Evolutionary conservation across 768 basidiomycete species (phyloP).

Genomic region (Hygrophorus russula): DNA sequence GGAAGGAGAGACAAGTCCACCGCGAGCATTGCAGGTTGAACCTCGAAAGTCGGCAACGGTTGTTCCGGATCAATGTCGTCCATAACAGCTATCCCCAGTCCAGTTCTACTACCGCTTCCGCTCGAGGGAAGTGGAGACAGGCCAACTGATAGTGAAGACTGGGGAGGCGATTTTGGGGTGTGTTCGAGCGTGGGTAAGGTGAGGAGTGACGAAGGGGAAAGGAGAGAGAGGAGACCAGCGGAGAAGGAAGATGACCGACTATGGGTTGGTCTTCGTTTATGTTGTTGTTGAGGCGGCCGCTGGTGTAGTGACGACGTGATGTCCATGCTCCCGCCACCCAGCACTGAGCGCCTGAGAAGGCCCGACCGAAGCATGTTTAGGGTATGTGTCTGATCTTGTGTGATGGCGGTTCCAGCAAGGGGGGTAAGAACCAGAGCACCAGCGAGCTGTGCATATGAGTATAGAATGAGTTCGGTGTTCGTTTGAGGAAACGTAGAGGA

Average conservation of each 20-base stretch:
- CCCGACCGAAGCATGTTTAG: constrained; percentile 37
- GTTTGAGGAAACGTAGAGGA: constrained; percentile 33
- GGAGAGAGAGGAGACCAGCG: constrained; percentile 37
- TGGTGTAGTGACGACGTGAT: constrained; percentile 39
- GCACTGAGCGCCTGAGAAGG: constrained; percentile 33
- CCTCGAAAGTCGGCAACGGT: constrained; percentile 77
- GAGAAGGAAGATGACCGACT: constrained; percentile 42
- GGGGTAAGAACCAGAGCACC: constrained; percentile 57
- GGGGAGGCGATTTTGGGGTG: constrained; percentile 8
- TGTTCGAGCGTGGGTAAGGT: constrained; percentile 8
- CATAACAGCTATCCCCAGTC: constrained; percentile 16
- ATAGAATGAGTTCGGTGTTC: constrained; percentile 63
- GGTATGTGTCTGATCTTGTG: constrained; percentile 32
- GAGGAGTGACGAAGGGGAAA: constrained; percentile 27
- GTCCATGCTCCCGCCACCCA: constrained; percentile 76
- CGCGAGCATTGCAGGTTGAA: constrained; percentile 78
- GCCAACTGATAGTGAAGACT: constrained; percentile 9
- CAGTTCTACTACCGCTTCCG: constrained; percentile 8
- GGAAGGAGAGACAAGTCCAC: constrained; percentile 76
- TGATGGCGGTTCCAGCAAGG: constrained; percentile 22
- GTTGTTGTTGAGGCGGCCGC: constrained; percentile 11
- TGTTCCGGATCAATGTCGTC: constrained; percentile 49
- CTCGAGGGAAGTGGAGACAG: constrained; percentile 3
- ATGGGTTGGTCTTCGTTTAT: constrained; percentile 25
- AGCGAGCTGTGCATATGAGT: constrained; percentile 74